Percentiles rank a stretch among this genome's conserved stretches.
Conservation (phyloP, 106 monocot genomes). For the Triglochin maritima region DNA sequence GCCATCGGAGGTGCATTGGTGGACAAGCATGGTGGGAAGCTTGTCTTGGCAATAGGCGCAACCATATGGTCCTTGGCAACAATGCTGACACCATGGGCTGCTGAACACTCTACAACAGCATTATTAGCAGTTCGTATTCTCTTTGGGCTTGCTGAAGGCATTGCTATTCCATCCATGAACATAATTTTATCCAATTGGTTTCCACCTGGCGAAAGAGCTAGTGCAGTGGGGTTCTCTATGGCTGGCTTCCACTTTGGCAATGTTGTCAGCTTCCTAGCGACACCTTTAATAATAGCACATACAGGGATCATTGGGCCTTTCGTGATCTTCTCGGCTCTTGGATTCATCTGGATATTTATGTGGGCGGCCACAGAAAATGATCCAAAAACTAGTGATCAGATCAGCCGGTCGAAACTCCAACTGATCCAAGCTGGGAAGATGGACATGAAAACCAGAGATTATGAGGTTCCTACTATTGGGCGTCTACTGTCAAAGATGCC, state of each 20-base stretch:
- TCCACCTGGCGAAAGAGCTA: slow-evolving; percentile 62
- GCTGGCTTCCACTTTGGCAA: slow-evolving; percentile 96
- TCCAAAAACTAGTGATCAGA: slow-evolving; percentile 34
- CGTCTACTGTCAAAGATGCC: slow-evolving; percentile 53
- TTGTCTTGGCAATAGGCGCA: slow-evolving; percentile 59
- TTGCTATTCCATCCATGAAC: slow-evolving; percentile 90
- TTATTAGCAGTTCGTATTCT: slow-evolving; percentile 49
- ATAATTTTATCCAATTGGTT: slow-evolving; percentile 79
- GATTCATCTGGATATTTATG: slow-evolving; percentile 50
- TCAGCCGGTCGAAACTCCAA: slow-evolving; percentile 34
- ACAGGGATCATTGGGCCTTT: slow-evolving; percentile 57
- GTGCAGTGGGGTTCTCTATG: slow-evolving; percentile 87
- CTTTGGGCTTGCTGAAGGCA: slow-evolving; percentile 84
- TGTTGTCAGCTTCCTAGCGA: slow-evolving; percentile 57
- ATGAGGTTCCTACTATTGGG: slow-evolving; percentile 27
- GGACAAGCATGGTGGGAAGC: slow-evolving; percentile 67
- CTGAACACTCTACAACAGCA: slow-evolving; percentile 48
- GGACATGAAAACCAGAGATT: background rate
- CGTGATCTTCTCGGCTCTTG: slow-evolving; percentile 46
- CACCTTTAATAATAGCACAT: slow-evolving; percentile 50
- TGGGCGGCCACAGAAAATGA: slow-evolving; percentile 42
- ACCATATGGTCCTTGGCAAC: slow-evolving; percentile 81
- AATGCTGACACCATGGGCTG: slow-evolving; percentile 81
- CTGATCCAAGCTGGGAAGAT: slow-evolving; percentile 44
- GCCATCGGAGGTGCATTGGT: slow-evolving; percentile 62